A percentile compares a stretch with the other conserved stretches of the same genome.
Conservation (phyloP, 1,284 basidiomycete genomes). For the Gyrodon tennesseensis region DNA sequence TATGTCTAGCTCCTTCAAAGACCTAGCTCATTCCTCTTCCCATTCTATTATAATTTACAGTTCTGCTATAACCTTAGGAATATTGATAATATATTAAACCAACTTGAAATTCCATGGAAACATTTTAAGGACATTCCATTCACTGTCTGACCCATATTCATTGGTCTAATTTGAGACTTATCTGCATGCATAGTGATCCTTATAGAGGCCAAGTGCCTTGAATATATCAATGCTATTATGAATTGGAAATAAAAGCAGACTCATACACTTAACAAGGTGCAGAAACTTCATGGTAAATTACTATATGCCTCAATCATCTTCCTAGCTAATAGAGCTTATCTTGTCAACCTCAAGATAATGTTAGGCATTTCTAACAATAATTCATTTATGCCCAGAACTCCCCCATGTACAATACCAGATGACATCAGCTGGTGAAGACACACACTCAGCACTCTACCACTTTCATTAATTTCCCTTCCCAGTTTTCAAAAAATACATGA, state of each 20-base stretch:
- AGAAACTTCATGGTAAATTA: conserved; percentile 45
- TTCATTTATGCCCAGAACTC: conserved; percentile 33
- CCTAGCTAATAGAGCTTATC: conserved; percentile 39
- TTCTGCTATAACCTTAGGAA: neutral
- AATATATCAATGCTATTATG: no score
- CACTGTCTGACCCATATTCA: neutral
- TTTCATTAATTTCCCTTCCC: accelerated
- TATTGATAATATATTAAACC: neutral
- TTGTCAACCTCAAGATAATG: conserved; percentile 41
- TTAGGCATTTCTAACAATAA: conserved; percentile 24
- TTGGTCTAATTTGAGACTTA: no score
- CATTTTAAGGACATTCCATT: neutral
- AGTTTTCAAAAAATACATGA: accelerated
- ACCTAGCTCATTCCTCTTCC: no score
- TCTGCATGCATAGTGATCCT: no score
- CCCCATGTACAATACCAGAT: neutral
- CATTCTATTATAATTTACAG: no score
- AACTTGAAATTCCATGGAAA: neutral
- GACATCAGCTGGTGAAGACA: neutral
- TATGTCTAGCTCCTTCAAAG: no score
- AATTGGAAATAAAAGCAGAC: neutral
- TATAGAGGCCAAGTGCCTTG: neutral
- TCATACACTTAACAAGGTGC: conserved; percentile 37
- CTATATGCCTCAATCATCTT: conserved; percentile 39
- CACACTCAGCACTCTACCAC: neutral